Conservation (phyloP, 1,139 yeast species). For the Pichia sp. region DNA sequence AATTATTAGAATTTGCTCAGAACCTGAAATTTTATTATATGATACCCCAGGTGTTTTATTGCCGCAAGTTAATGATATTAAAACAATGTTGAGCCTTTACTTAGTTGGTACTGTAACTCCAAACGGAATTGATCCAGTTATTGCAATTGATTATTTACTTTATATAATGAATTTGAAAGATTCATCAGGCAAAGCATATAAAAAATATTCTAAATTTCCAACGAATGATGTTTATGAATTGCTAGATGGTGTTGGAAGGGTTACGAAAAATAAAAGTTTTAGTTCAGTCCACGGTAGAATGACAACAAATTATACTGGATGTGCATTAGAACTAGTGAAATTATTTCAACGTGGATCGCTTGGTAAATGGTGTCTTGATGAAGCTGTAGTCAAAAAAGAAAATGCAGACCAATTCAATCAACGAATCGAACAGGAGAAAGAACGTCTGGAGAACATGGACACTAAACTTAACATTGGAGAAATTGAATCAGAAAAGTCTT, state of each 20-base stretch:
- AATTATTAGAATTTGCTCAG: constrained; percentile 53
- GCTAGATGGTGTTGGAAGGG: constrained; percentile 47
- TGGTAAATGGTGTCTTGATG: constrained; percentile 34
- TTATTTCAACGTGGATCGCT: constrained; percentile 58
- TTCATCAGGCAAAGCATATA: constrained; percentile 40
- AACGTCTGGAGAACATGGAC: constrained; percentile 27
- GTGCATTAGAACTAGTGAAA: constrained; percentile 64
- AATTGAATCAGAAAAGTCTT: neutral
- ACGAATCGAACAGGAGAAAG: constrained; percentile 20
- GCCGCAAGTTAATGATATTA: constrained; percentile 61
- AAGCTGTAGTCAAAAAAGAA: constrained; percentile 21
- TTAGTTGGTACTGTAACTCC: constrained; percentile 74
- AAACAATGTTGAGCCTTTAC: constrained; percentile 70
- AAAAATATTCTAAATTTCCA: constrained; percentile 49
- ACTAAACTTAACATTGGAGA: constrained; percentile 12
- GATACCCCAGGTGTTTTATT: constrained; percentile 93
- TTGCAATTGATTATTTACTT: constrained; percentile 80
- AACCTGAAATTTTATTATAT: constrained; percentile 65
- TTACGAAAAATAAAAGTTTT: constrained; percentile 31
- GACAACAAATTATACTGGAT: constrained; percentile 30
- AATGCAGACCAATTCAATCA: constrained; percentile 21
- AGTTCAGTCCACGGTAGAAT: constrained; percentile 30
- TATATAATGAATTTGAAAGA: constrained; percentile 65
- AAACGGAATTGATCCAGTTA: constrained; percentile 67
- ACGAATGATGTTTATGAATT: constrained; percentile 70